phyloP scores from a whole-genome alignment of 2,329 filamentous ascomycete genomes.

The Immersiporthe knoxdaviesiana region DNA sequence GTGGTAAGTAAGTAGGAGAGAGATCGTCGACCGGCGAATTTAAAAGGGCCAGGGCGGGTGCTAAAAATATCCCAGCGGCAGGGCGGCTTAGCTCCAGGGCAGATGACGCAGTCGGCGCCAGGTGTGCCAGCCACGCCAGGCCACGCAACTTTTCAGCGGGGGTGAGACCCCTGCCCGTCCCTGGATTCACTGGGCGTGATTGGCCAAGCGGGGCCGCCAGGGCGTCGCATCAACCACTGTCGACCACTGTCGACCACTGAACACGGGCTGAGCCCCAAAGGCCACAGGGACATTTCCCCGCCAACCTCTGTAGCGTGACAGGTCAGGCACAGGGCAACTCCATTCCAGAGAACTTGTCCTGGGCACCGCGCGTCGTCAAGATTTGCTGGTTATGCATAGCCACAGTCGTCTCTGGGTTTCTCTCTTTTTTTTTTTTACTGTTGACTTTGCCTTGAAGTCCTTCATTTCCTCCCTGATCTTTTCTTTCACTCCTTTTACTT shows the following conservation, averaged over 20 bases:
- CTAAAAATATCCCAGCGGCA: slow-evolving; percentile 3
- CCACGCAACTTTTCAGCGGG: slow-evolving; percentile 8
- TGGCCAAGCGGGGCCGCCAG: background rate
- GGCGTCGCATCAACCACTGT: background rate
- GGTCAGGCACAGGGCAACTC: slow-evolving; percentile 1
- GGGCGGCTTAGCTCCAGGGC: slow-evolving; percentile 2
- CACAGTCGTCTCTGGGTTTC: background rate
- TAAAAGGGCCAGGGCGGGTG: background rate
- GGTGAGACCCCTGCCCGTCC: background rate
- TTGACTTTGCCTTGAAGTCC: background rate
- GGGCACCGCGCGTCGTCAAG: slow-evolving; percentile 5
- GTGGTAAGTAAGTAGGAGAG: too few species aligned
- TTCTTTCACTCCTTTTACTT: background rate
- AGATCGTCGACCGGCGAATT: background rate
- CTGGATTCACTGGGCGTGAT: background rate
- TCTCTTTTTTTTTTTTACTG: background rate
- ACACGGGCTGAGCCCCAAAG: background rate
- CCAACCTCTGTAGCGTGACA: background rate
- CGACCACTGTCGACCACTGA: background rate
- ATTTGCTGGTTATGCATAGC: slow-evolving; percentile 3
- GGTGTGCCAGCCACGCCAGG: slow-evolving; percentile 6
- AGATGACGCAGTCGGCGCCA: background rate
- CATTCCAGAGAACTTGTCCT: background rate
- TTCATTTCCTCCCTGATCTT: background rate
- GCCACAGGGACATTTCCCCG: background rate